Percentiles rank a stretch among this genome's conserved stretches.
Conservation (phyloP, 495 filamentous ascomycete genomes). For the Neurospora discreta region DNA sequence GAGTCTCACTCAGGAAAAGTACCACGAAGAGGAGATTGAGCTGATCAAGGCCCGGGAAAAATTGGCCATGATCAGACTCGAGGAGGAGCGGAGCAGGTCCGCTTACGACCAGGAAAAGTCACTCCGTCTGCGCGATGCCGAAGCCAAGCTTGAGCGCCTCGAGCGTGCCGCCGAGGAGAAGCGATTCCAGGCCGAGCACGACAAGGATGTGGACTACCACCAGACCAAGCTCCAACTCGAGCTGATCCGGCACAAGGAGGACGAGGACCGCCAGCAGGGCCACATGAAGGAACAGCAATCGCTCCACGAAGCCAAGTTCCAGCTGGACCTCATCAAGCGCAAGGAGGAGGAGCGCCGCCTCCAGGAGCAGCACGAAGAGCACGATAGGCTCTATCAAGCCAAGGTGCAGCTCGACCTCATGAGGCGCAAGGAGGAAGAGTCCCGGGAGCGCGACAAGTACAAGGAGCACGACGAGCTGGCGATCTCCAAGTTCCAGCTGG, state of each 20-base stretch:
- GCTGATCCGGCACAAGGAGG: conserved; percentile 28
- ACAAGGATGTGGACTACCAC: conserved; percentile 8
- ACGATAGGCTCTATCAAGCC: conserved; percentile 30
- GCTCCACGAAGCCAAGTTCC: conserved; percentile 15
- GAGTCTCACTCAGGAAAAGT: conserved; percentile 7
- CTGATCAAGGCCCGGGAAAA: conserved; percentile 11
- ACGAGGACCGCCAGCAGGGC: conserved; percentile 27
- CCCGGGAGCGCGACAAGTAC: conserved; percentile 26
- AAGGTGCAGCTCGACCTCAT: conserved; percentile 28
- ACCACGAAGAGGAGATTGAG: not conserved
- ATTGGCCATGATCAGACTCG: conserved; percentile 11
- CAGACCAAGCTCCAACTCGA: conserved; percentile 11
- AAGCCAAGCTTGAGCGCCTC: not conserved
- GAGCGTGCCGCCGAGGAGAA: not conserved
- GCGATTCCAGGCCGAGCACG: not conserved
- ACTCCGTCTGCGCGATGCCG: conserved; percentile 1
- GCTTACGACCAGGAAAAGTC: conserved; percentile 7
- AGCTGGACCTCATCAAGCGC: conserved; percentile 14
- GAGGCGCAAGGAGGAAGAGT: conserved; percentile 26
- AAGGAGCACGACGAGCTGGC: conserved; percentile 39
- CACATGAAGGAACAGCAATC: conserved; percentile 20
- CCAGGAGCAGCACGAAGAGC: conserved; percentile 28
- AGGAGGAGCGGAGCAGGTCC: conserved; percentile 10
- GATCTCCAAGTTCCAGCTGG: conserved; percentile 27
- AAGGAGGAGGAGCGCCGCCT: conserved; percentile 30